Evolutionary conservation across 371 early-diverging fungal genomes (phyloP), one percentile per base, ranked within the genome.

Genomic region (Nematocida ausubeli): DNA sequence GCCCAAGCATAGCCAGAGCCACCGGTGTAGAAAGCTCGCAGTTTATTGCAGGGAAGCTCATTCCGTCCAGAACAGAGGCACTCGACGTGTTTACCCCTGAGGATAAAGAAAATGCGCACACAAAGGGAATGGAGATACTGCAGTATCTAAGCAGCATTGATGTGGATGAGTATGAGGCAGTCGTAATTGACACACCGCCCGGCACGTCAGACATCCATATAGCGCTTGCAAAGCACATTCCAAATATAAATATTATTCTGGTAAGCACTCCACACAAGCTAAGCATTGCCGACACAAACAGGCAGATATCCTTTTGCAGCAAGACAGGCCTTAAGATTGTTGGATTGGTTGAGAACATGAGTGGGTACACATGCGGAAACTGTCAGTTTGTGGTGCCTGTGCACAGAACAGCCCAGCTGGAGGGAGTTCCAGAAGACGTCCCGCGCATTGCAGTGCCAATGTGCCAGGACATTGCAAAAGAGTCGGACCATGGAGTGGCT

Each of bases 141-240:
- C 64, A 63, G 28, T 51, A 73, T 32, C 54, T 86, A 26, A 60
- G 54, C 51, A 44, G 50, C 28, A 65, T 64, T n/a, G 22, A 63
- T 35, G 50, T 69, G 26, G 65, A 56, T 32, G 78, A 63, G 26
- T 71, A 55, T 69, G 82, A 84, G 24, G 40, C 69, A 4, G 6
- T 86, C n/a, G 70, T 86, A 2, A 51, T 86, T 44, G 87, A 86
- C 64, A 86, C 85, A 26, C 87, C 87, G 7, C 87, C 87, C 12
- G 84, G 84, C 55, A 80, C 85, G 22, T 82, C 83, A 30, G 86
- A 86, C 57, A 82, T 82, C 14, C 85, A 86, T 68, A 58, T 86
- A 28, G 81, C 81, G 12, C 71, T 86, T 37, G 65, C 68, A 3
- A 82, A 73, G 51, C 81, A 78, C 64, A 60, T 82, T 30, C 34